A percentile compares a stretch with the other conserved stretches of the same genome.
These are phyloP conservation scores for Salix dunnii DNA, from an alignment of 345 rosid genomes.

Conservation along the genomic window DNA sequence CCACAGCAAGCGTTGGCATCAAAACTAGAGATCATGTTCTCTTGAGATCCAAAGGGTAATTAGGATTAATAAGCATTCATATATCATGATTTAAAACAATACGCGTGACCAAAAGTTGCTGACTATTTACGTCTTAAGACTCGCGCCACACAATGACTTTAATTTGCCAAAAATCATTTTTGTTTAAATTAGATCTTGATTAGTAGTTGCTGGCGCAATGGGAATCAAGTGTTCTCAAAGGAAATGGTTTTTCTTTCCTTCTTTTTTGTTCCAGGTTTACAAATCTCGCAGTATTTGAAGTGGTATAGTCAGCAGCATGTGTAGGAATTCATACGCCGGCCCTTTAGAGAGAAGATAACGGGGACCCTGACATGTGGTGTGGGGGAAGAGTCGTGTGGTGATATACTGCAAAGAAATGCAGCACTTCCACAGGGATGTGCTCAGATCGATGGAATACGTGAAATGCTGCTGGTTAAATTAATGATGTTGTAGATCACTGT, in stretches of 20 bases:
- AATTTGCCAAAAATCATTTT: neutral
- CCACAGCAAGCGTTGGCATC: constrained; percentile 12
- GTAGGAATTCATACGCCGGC: neutral
- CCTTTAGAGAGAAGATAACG: neutral
- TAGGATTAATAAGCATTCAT: neutral
- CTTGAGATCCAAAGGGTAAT: neutral
- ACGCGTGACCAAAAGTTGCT: constrained; percentile 5
- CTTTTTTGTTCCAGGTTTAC: no score
- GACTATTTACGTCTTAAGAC: constrained; percentile 15
- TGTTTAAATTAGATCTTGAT: neutral
- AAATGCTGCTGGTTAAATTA: constrained; percentile 16
- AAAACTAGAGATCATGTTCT: constrained; percentile 10
- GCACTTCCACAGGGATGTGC: constrained; percentile 28
- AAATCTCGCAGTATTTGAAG: constrained; percentile 4
- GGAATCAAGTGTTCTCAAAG: constrained; percentile 33
- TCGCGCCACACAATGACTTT: neutral
- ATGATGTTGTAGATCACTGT: constrained; percentile 3
- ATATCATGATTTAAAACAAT: neutral
- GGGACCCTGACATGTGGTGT: constrained; percentile 4
- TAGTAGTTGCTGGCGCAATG: neutral
- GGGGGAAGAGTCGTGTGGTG: constrained; percentile 3
- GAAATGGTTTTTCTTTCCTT: neutral
- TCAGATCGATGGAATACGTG: constrained; percentile 12
- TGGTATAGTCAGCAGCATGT: constrained; percentile 33
- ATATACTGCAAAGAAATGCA: constrained; percentile 16